Percentiles rank a stretch among this genome's conserved stretches.
These are phyloP conservation scores for Apiotrichum sp. DNA, from an alignment of 1,284 basidiomycete species.

Conservation along the genomic window DNA sequence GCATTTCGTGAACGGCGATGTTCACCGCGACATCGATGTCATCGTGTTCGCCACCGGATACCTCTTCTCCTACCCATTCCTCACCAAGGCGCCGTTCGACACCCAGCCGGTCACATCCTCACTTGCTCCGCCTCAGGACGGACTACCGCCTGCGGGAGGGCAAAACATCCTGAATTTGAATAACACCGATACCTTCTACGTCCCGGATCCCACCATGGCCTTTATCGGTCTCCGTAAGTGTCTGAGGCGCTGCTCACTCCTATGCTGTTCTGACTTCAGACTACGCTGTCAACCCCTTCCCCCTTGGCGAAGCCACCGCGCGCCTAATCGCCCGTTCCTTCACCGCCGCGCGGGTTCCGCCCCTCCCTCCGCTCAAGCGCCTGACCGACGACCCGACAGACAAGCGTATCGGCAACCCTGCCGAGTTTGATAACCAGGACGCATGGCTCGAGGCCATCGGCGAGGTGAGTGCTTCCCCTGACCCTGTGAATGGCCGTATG, in stretches of 20 bases:
- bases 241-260: no score
- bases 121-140: constrained; percentile 9
- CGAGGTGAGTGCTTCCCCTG: constrained; percentile 12
- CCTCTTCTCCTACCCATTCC: constrained; percentile 47
- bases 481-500: not conserved
- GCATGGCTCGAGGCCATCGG: constrained; percentile 22
- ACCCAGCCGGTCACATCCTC: constrained; percentile 12
- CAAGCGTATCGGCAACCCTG: constrained; percentile 15
- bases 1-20: constrained; percentile 7
- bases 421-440: constrained; percentile 24
- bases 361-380: constrained; percentile 19
- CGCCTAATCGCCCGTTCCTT: constrained; percentile 32
- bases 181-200: constrained; percentile 35
- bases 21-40: constrained; percentile 34
- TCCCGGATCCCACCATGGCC: constrained; percentile 41
- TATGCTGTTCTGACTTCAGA: constrained; percentile 16
- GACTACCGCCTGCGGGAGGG: constrained; percentile 16
- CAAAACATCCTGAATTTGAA: constrained; percentile 20
- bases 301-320: constrained; percentile 46
- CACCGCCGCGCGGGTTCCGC: constrained; percentile 9
- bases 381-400: constrained; percentile 9
- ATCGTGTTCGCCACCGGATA: constrained; percentile 51
- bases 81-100: constrained; percentile 20
- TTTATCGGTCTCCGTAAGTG: constrained; percentile 41
- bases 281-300: constrained; percentile 48